Evolutionary conservation across 345 rosid species (phyloP).

Genomic region (Durio zibethinus): DNA sequence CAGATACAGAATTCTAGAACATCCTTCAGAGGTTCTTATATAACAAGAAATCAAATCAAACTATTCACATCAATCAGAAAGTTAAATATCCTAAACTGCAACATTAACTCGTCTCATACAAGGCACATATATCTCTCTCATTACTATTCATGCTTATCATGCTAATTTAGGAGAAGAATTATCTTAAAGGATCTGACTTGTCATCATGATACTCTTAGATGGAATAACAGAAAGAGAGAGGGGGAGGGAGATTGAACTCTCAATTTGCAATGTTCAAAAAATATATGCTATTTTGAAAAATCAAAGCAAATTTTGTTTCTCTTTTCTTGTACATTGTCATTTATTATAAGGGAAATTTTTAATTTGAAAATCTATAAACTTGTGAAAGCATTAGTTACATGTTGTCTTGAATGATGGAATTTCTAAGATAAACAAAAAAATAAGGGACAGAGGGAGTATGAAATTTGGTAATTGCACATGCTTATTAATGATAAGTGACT

Average conservation of each 20-base stretch:
- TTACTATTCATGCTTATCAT: not conserved
- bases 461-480: not conserved
- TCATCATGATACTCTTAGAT: not conserved
- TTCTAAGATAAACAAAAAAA: not conserved
- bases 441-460: not conserved
- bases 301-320: not conserved
- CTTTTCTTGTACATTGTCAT: not conserved
- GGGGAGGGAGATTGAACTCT: not conserved
- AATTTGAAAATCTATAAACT: not conserved
- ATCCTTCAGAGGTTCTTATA: not conserved
- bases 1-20: not conserved
- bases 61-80: not conserved
- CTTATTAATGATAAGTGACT: not conserved
- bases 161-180: not conserved
- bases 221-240: not conserved
- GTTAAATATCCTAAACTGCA: slow-evolving; percentile 3
- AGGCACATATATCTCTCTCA: not conserved
- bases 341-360: not conserved
- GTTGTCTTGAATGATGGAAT: not conserved
- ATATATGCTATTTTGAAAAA: not conserved
- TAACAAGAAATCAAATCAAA: not conserved
- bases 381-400: not conserved
- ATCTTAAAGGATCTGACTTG: not conserved
- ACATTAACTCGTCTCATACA: not conserved
- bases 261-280: not conserved